Percentiles rank a stretch among this genome's conserved stretches.
Conservation (phyloP, 208 protist species). For the Baffinella frigidus region DNA sequence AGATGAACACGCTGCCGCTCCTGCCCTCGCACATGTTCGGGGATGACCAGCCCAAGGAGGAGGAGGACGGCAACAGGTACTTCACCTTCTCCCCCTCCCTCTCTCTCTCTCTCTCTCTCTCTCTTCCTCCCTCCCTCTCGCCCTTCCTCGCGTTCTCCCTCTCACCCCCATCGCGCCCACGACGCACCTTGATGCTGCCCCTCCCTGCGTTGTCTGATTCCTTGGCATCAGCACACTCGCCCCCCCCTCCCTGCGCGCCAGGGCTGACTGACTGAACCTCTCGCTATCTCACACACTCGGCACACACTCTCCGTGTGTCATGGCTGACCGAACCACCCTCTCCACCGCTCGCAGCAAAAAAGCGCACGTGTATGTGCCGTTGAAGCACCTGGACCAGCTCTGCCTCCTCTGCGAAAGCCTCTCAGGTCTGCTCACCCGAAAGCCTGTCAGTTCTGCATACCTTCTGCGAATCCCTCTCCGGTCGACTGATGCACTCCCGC, state of each 20-base stretch:
- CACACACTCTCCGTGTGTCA: neutral
- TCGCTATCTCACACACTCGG: neutral
- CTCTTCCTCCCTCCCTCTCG: neutral
- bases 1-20: neutral
- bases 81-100: neutral
- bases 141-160: neutral
- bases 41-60: neutral
- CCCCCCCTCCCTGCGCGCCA: neutral
- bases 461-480: too few species aligned
- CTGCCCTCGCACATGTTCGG: neutral
- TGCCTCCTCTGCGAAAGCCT: slow-evolving; percentile 25
- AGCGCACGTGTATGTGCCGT: neutral
- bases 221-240: neutral
- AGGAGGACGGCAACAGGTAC: too few species aligned
- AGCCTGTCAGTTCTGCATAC: too few species aligned
- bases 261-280: neutral
- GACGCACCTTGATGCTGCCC: too few species aligned
- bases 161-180: neutral
- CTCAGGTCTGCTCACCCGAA: too few species aligned
- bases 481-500: too few species aligned
- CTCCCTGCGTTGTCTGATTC: neutral
- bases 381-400: neutral
- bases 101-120: neutral
- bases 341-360: neutral
- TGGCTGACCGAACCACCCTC: neutral